Conservation (phyloP, 176 grass and related monocot species). For the Olyra latifolia region DNA sequence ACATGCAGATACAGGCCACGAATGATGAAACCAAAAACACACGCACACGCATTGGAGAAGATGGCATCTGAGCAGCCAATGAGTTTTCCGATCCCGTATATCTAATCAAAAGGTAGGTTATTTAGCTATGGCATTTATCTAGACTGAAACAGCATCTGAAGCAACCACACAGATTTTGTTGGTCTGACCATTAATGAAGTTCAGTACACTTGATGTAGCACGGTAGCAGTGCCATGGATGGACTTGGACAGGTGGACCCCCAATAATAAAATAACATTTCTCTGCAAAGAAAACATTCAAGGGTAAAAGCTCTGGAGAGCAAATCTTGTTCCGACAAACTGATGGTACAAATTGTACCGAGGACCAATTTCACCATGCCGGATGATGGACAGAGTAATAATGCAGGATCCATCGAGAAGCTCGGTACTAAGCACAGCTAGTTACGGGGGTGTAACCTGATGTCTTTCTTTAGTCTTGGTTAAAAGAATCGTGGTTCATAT, state of each 20-base stretch:
- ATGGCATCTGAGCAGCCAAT: neutral
- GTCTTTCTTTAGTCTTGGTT: constrained; percentile 1
- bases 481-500: constrained; percentile 10
- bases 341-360: neutral
- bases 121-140: constrained; percentile 25
- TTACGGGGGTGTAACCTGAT: neutral
- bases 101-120: constrained; percentile 1
- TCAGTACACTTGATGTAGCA: constrained; percentile 5
- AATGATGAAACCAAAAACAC: no score
- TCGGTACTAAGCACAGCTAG: neutral
- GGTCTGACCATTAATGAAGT: no score
- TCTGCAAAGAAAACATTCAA: neutral
- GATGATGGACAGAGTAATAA: neutral
- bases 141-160: neutral
- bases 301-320: neutral
- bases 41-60: neutral
- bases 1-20: no score
- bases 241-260: neutral
- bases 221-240: neutral
- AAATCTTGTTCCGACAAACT: neutral
- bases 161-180: constrained; percentile 31
- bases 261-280: neutral
- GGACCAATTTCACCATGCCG: neutral
- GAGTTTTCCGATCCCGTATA: neutral
- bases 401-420: neutral